Evolutionary conservation across 805 yeast species (phyloP), one percentile per base, ranked within the genome.

Genomic region (Candida khao-thaluensis): DNA sequence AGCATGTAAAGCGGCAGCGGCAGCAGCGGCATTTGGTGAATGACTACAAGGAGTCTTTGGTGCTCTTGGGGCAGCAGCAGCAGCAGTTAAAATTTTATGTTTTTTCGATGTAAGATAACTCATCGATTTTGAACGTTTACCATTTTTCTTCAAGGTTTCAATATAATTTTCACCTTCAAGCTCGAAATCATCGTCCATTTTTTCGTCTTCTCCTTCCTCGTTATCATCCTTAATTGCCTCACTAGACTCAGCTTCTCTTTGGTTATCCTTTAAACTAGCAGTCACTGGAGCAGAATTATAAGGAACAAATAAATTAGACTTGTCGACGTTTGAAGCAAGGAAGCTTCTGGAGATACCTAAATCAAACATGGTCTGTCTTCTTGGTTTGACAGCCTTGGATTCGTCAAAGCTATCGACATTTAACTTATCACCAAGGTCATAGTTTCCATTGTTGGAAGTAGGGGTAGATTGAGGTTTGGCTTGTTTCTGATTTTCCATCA

Each of bases 1-100:
- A 11, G 82, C 83, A 47, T 82, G 83, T 37, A 82, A 67, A 17
- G 85, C 87, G 28, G 88, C 85, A 23, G 82, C 85, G 2, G 85
- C 84, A 10, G 85, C 85, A 7, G 84, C 85, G 5, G 85, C 82
- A 42, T 71, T 71, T 8, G 84, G 80, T 26, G 79, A 67, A 44
- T 74, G 79, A 5, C 78, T 69, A 38, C 75, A 62, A 4, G 81
- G 73, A 23, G 76, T 68, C 47, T 78, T 76, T n/a, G 88, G 82
- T 8, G 83, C 76, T 52, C 91, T 70, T 41, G 93, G 93, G 23
- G 91, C 86, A 17, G 87, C 88, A 9, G 89, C 89, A 16, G 91
- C 91, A 14, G 87, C 87, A 10, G 91, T 83, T 31, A 82, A 56
- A 42, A 60, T 53, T 50, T 69, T 69, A 32, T 71, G 62, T 56